Base-by-base conservation (phyloP, 2,329 filamentous ascomycete genomes). In the Arthrinium phaeospermum region DNA sequence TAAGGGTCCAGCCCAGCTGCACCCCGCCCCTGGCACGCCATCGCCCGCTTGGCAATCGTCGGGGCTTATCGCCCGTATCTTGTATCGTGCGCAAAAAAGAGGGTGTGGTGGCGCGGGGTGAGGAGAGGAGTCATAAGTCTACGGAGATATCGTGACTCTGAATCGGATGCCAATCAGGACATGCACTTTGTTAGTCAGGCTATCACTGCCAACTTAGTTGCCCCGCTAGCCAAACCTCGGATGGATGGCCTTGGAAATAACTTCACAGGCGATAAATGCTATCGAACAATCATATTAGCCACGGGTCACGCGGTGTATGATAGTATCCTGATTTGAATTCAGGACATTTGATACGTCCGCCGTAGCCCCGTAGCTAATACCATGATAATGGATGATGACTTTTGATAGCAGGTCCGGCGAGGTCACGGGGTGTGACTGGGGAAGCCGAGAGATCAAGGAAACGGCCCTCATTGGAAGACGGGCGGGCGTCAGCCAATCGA, bases 31-130 rank as follows among this genome's bases (percentile, higher is more conserved):
- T 64, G 57, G 57, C 57, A 64, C 34, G 57, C 57, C 19, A 64
- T 41, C n/a, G n/a, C 8, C 34, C 16, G 34, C 57, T 64, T 64
- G 34, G 57, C 57, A 41, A 64, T 41, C 34, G 19, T 41, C 27
- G 57, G 57, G 57, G 57, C 57, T 64, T 64, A 64, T 64, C 57
- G 57, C 57, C 57, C 34, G n/a, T 41, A 37, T 61, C 53, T 30
- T 22, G 27, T 16, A 7, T 5, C 13, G 27, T 30, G 27, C 27
- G 27, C n/a, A n/a, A 30, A 57, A 41, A 64, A 64, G 57, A 64
- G 57, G 57, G 57, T 64, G 57, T 64, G 34, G 57, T 64, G 57
- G 57, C 57, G 57, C 57, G 57, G 57, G 57, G 53, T 61, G 30
- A 34, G 53, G 24, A 19, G 12, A 41, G 57, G 57, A 64, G 57